phyloP scores from a whole-genome alignment of 768 basidiomycete genomes.

The Pulveroboletus sp. region DNA sequence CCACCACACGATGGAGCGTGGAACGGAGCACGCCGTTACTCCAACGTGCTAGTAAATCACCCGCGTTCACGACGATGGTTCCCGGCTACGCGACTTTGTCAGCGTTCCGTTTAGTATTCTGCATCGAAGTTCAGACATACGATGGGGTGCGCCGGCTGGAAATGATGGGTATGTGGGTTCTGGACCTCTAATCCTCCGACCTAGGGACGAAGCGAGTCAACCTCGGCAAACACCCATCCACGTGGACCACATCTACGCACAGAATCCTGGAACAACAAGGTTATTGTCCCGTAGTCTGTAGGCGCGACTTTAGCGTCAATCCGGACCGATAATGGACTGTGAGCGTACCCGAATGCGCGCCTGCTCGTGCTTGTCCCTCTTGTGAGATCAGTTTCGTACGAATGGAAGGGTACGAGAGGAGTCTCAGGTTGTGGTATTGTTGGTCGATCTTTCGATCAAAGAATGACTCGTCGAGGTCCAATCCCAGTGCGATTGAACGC shows the following conservation, averaged over 20 bases:
- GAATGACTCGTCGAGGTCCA: conserved; percentile 66
- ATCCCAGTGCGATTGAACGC: conserved; percentile 81
- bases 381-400: conserved; percentile 50
- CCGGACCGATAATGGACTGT: neutral
- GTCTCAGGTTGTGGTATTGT: conserved; percentile 75
- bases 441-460: conserved; percentile 74
- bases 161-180: conserved; percentile 70
- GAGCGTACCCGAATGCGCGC: conserved; percentile 66
- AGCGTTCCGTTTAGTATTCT: neutral
- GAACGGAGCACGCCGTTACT: conserved; percentile 77
- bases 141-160: conserved; percentile 70
- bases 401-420: conserved; percentile 80
- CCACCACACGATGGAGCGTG: conserved; percentile 80
- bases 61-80: conserved; percentile 80
- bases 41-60: conserved; percentile 79
- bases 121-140: conserved; percentile 39
- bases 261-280: conserved; percentile 75
- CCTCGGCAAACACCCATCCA: neutral
- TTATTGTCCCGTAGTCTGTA: conserved; percentile 79
- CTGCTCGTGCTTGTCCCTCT: conserved; percentile 75
- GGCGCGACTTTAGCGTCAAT: neutral
- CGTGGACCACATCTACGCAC: conserved; percentile 35
- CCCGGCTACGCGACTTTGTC: conserved; percentile 48
- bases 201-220: conserved; percentile 26
- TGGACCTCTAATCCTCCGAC: conserved; percentile 82